Conservation (phyloP, 768 basidiomycete species). For the Panellus pusillus region DNA sequence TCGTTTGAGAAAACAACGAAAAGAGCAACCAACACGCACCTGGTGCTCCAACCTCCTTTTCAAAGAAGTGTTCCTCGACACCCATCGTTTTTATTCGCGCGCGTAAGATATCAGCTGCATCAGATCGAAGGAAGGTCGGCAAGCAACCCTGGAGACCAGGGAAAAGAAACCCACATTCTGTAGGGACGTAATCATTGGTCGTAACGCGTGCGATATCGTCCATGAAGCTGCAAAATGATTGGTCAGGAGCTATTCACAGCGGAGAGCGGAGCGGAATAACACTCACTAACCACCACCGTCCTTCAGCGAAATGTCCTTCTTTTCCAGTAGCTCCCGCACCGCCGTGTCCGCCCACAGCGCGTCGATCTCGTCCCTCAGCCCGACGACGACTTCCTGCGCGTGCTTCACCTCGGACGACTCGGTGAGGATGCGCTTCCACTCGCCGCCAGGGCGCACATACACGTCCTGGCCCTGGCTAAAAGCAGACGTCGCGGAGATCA, state of each 20-base stretch:
- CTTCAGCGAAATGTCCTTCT: conserved; percentile 52
- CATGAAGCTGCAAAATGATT: conserved; percentile 54
- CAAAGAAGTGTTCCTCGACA: conserved; percentile 69
- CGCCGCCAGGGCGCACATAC: conserved; percentile 55
- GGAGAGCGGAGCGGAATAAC: not conserved
- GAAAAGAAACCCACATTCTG: conserved; percentile 47
- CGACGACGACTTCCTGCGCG: conserved; percentile 50
- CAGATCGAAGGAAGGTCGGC: not conserved
- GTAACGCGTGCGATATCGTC: conserved; percentile 67
- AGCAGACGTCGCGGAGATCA: conserved; percentile 37
- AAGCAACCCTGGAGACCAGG: not conserved
- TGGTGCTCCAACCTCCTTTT: conserved; percentile 41
- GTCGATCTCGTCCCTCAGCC: conserved; percentile 60
- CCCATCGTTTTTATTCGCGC: conserved; percentile 74
- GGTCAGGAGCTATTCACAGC: not conserved
- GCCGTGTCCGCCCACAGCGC: conserved; percentile 59
- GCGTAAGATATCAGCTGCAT: conserved; percentile 66
- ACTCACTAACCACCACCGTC: conserved; percentile 67
- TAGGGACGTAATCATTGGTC: conserved; percentile 54
- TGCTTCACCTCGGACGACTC: conserved; percentile 27
- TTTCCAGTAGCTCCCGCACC: conserved; percentile 52
- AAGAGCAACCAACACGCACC: conserved; percentile 33
- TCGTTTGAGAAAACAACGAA: not conserved
- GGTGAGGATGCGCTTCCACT: conserved; percentile 54
- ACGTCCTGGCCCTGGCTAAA: conserved; percentile 49